Evolutionary conservation across 495 filamentous ascomycete genomes (phyloP), one percentile per base, ranked within the genome.

Genomic region (Extremus antarcticus): DNA sequence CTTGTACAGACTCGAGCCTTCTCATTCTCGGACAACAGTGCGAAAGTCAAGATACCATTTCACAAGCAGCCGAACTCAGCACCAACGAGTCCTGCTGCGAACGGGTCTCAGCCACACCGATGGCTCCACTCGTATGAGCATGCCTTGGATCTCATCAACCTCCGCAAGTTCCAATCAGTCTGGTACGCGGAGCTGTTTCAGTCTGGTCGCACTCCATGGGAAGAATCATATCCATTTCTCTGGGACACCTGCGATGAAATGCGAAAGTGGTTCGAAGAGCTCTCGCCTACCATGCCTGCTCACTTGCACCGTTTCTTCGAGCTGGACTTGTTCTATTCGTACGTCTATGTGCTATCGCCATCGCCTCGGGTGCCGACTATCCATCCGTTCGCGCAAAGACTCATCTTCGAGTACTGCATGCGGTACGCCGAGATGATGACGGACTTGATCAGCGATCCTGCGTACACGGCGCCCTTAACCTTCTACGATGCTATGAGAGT

Each of bases 21-120:
- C 66, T 94, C 91, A 3, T 92, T 97, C 65, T 88, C 87, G 0
- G 91, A 97, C 65, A 87, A 86, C 39, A 85, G 88, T n/a, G 77
- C 83, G 1, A 81, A 83, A 57, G 88, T 94, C 38, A 62, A 62
- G 51, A 43, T 62, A 21, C 59, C 59, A 15, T 58, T 58, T 51
- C 41, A 23, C 24, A 54, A 45, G 51, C 39, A 8, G n/a, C 39
- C 39, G 11, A 45, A 11, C 3, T 51, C 49, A 23, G 45, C 48
- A 1, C 48, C 49, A 10, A 32, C 43, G n/a, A 13, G 13, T 35
- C 19, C 15, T 75, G 70, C 10, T 71, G 7, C 29, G 10, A 61
- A n/a, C 61, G 58, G 16, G 61, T 86, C 58, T 78, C 78, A 10
- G 66, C 69, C 17, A 39, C 68, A 65, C 78, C 59, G 66, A 74